These are phyloP conservation scores for Cladosporium sp. DNA, from an alignment of 2,329 filamentous ascomycete species.

Conservation along the genomic window DNA sequence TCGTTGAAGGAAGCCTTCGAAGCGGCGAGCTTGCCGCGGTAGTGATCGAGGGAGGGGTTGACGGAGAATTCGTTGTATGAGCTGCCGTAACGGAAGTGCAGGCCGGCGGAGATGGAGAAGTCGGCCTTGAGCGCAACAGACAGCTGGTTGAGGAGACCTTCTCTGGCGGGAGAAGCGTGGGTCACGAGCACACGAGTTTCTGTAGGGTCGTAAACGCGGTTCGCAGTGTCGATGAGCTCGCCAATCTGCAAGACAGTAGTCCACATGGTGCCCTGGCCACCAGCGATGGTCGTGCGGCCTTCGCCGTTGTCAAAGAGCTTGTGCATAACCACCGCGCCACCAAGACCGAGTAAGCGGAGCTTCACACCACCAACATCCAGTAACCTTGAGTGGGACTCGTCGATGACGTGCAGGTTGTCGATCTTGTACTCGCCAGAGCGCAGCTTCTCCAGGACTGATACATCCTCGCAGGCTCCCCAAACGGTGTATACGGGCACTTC, in stretches of 20 bases:
- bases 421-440: constrained; percentile 97
- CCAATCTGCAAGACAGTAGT: constrained; percentile 97
- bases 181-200: constrained; percentile 97
- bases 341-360: constrained; percentile 85
- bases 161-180: constrained; percentile 91
- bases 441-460: constrained; percentile 95
- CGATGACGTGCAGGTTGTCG: constrained; percentile 94
- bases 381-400: constrained; percentile 93
- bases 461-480: constrained; percentile 98
- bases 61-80: constrained; percentile 99
- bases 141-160: constrained; percentile 95
- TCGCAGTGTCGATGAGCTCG: constrained; percentile 94
- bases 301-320: constrained; percentile 99
- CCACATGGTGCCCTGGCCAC: constrained; percentile 99
- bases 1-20: constrained; percentile 99
- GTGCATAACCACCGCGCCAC: constrained; percentile 98
- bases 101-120: constrained; percentile 94
- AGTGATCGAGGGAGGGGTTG: constrained; percentile 96
- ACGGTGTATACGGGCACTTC: constrained; percentile 98
- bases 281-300: constrained; percentile 94
- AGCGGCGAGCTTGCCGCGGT: constrained; percentile 94
- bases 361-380: constrained; percentile 95
- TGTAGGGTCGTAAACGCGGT: constrained; percentile 96
- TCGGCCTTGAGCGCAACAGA: constrained; percentile 97
- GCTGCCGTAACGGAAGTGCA: constrained; percentile 97